A percentile compares a stretch with the other conserved stretches of the same genome.
Evolutionary conservation across 2,329 filamentous ascomycete species (phyloP).

Genomic region (Hymenoscyphus fructigenus): DNA sequence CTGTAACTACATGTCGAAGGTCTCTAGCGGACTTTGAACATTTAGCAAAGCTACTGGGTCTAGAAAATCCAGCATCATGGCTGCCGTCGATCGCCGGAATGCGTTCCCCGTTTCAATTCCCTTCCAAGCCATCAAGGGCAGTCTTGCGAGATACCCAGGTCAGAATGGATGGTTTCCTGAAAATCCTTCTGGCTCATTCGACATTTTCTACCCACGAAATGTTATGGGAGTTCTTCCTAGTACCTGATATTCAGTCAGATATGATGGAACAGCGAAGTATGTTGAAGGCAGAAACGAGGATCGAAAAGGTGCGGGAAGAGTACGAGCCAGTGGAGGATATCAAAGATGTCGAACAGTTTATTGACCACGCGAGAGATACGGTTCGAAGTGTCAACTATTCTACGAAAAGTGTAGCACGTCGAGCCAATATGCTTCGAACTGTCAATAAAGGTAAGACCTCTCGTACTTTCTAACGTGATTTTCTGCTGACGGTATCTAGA

Average conservation of each 20-base stretch:
- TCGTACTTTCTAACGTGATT: neutral
- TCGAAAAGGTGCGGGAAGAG: slow-evolving; percentile 86
- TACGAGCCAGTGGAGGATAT: slow-evolving; percentile 81
- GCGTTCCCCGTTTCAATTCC: slow-evolving; percentile 88
- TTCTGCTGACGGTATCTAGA: slow-evolving; percentile 50
- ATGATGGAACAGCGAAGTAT: slow-evolving; percentile 88
- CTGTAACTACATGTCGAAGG: slow-evolving; percentile 89
- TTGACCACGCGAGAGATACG: slow-evolving; percentile 86
- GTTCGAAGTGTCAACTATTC: slow-evolving; percentile 81
- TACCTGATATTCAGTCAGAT: slow-evolving; percentile 86
- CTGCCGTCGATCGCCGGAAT: slow-evolving; percentile 76
- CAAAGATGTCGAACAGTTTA: slow-evolving; percentile 88
- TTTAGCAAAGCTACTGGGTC: slow-evolving; percentile 74
- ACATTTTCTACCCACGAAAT: slow-evolving; percentile 96
- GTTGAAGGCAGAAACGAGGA: slow-evolving; percentile 78
- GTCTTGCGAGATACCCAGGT: slow-evolving; percentile 85
- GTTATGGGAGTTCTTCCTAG: slow-evolving; percentile 98
- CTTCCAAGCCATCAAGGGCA: slow-evolving; percentile 84
- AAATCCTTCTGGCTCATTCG: slow-evolving; percentile 80
- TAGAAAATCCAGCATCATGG: slow-evolving; percentile 95
- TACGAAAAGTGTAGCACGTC: slow-evolving; percentile 77
- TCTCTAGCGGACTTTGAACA: slow-evolving; percentile 90
- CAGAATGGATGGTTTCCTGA: slow-evolving; percentile 82
- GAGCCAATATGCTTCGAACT: slow-evolving; percentile 71
- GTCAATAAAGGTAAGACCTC: slow-evolving; percentile 56